Evolutionary conservation across 2,329 filamentous ascomycete species (phyloP).

Genomic region (Aspergillus sergii): DNA sequence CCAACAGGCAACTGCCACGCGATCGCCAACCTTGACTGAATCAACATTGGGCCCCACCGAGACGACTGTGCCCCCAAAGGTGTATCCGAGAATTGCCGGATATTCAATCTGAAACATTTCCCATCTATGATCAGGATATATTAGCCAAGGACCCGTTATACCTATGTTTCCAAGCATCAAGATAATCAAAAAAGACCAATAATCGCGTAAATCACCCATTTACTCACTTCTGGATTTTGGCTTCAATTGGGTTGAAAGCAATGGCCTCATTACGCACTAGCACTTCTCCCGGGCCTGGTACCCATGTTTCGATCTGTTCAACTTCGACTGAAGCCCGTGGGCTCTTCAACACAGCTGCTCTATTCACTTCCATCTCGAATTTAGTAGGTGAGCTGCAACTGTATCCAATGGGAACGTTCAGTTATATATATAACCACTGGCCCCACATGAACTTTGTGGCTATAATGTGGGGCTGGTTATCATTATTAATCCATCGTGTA

Average conservation of each 20-base stretch:
- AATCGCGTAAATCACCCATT: background rate
- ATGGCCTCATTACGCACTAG: constrained; percentile 19
- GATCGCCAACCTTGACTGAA: constrained; percentile 18
- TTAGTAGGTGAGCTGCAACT: background rate
- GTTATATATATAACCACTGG: background rate
- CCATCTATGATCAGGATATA: background rate
- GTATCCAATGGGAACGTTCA: background rate
- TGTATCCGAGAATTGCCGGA: constrained; percentile 18
- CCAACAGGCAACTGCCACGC: constrained; percentile 8
- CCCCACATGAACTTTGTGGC: background rate
- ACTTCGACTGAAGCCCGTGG: background rate
- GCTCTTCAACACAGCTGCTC: background rate
- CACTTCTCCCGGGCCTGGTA: constrained; percentile 10
- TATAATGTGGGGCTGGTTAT: background rate
- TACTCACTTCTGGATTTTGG: constrained; percentile 22
- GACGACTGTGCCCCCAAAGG: constrained; percentile 20
- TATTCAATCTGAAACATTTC: constrained; percentile 8
- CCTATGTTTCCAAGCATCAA: background rate
- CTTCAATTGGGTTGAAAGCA: constrained; percentile 21
- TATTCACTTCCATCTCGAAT: background rate
- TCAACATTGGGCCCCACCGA: constrained; percentile 16
- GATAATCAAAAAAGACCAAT: no score
- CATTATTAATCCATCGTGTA: background rate
- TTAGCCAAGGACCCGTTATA: background rate
- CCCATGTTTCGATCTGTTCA: background rate